Percentiles rank a stretch among this genome's conserved stretches.
Conservation (phyloP, 371 early-diverging fungal species). For the Rhizopus sp. region DNA sequence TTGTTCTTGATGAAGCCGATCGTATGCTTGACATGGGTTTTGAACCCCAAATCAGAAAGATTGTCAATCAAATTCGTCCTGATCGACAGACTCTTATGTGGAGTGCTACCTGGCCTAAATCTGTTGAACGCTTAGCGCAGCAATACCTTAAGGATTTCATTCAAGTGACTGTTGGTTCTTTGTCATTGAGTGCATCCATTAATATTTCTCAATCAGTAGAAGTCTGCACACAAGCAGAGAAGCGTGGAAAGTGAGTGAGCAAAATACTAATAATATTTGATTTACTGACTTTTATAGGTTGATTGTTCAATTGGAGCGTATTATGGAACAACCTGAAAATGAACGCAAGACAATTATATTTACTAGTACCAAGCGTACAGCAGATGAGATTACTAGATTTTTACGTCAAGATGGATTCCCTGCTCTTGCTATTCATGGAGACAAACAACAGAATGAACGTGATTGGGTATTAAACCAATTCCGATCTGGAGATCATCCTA, state of each 20-base stretch:
- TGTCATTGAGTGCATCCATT: conserved; percentile 93
- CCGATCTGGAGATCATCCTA: conserved; percentile 84
- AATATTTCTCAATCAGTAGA: conserved; percentile 94
- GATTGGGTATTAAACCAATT: conserved; percentile 97
- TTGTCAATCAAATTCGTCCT: conserved; percentile 98
- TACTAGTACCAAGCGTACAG: conserved; percentile 96
- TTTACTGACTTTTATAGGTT: conserved; percentile 30
- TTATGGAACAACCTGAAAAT: conserved; percentile 76
- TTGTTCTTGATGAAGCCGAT: conserved; percentile 99
- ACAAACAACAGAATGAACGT: conserved; percentile 98
- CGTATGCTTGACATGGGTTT: conserved; percentile 99
- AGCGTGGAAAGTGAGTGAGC: conserved; percentile 65
- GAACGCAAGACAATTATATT: conserved; percentile 93
- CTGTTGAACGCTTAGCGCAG: conserved; percentile 92
- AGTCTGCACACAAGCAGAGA: conserved; percentile 87
- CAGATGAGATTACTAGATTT: conserved; percentile 93
- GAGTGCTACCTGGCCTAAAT: conserved; percentile 99
- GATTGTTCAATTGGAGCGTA: conserved; percentile 72
- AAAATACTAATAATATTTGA: neutral
- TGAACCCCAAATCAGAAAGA: conserved; percentile 99
- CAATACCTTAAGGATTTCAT: conserved; percentile 96
- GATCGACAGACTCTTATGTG: conserved; percentile 99
- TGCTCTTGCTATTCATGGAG: conserved; percentile 98
- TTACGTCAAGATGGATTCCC: conserved; percentile 95
- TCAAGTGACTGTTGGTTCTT: conserved; percentile 98